These are phyloP conservation scores for Rhizodiscina lignyota DNA, from an alignment of 495 filamentous ascomycete genomes.

Conservation along the genomic window DNA sequence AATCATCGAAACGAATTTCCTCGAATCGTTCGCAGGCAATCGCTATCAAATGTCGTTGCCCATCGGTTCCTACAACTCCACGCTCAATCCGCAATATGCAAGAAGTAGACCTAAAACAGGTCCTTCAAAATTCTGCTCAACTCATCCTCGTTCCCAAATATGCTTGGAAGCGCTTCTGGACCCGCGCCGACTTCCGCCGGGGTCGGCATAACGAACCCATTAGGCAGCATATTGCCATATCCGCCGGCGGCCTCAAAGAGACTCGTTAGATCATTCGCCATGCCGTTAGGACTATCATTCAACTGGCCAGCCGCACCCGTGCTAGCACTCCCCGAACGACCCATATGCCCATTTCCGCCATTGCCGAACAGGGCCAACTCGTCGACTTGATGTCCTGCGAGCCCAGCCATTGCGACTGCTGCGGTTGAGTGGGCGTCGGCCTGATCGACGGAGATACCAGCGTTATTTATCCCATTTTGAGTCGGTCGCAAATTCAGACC, in stretches of 20 bases:
- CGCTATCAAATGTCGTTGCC: too few relatives aligned
- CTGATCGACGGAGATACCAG: constrained; percentile 17
- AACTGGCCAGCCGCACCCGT: constrained; percentile 2
- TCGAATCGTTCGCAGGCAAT: too few relatives aligned
- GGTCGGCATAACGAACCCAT: constrained; percentile 8
- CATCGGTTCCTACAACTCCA: too few relatives aligned
- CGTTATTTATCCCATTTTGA: constrained; percentile 22
- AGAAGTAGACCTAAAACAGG: constrained; percentile 32
- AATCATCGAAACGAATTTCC: too few relatives aligned
- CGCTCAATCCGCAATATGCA: too few relatives aligned
- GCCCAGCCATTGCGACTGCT: constrained; percentile 56
- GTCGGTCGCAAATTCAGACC: constrained; percentile 36
- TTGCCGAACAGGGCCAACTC: constrained; percentile 34
- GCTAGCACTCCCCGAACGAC: too few relatives aligned
- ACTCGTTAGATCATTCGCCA: constrained; percentile 48
- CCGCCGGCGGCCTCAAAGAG: constrained; percentile 55
- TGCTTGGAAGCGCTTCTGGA: constrained; percentile 25
- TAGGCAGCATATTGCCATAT: constrained; percentile 29
- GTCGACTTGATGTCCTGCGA: constrained; percentile 52
- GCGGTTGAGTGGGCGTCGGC: constrained; percentile 46
- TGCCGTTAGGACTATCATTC: constrained; percentile 23
- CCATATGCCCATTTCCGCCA: constrained; percentile 13
- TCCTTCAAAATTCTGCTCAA: constrained; percentile 44
- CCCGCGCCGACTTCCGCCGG: constrained; percentile 22
- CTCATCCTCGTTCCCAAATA: constrained; percentile 46